Evolutionary conservation across 176 grass and related monocot species (phyloP).

Genomic region (Cocos nucifera): DNA sequence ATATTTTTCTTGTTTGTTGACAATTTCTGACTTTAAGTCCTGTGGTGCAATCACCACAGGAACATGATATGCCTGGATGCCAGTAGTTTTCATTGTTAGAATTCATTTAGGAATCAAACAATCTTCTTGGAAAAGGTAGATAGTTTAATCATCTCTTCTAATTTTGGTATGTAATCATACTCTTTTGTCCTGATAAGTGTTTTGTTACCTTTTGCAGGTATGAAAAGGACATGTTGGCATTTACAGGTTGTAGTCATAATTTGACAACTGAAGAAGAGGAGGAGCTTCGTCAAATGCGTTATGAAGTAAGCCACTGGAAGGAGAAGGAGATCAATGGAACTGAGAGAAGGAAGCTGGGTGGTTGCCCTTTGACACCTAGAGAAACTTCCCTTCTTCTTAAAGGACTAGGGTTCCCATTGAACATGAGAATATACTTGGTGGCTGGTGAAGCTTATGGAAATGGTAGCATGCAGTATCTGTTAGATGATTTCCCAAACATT

Average conservation of each 20-base stretch:
- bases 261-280: conserved; percentile 70
- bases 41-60: too few species aligned
- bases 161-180: neutral
- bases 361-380: conserved; percentile 83
- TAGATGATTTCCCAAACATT: conserved; percentile 73
- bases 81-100: too few species aligned
- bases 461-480: conserved; percentile 71
- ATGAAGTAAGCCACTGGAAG: conserved; percentile 90
- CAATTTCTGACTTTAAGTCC: too few species aligned
- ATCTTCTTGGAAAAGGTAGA: too few species aligned
- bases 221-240: conserved; percentile 98
- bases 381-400: conserved; percentile 92
- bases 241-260: conserved; percentile 83
- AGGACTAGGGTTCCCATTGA: conserved; percentile 56
- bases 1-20: too few species aligned
- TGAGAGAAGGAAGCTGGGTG: conserved; percentile 64
- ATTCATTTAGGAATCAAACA: too few species aligned
- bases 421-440: conserved; percentile 84
- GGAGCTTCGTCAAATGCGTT: conserved; percentile 73
- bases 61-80: too few species aligned
- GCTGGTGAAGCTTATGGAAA: conserved; percentile 91
- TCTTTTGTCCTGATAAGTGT: neutral
- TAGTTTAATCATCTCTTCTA: neutral
- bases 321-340: conserved; percentile 97
- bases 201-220: conserved; percentile 39